phyloP scores from a whole-genome alignment of 2,329 filamentous ascomycete genomes.

The Diaporthe vaccinii region DNA sequence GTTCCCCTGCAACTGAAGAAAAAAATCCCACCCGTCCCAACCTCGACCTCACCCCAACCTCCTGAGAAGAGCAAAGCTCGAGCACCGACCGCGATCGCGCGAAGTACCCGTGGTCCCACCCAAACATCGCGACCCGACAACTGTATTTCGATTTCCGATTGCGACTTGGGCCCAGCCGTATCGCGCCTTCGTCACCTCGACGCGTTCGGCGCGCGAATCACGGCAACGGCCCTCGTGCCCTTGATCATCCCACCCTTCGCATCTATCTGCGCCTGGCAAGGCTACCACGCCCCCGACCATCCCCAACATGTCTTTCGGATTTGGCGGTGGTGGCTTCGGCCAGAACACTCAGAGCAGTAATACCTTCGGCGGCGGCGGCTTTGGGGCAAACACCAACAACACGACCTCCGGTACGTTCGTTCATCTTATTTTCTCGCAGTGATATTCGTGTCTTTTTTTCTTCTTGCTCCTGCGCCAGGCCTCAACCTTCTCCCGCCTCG shows the following conservation, averaged over 20 bases:
- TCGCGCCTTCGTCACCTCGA: slow-evolving; percentile 38
- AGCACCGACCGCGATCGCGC: slow-evolving; percentile 19
- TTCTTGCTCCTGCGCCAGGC: slow-evolving; percentile 43
- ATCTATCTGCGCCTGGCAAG: slow-evolving; percentile 7
- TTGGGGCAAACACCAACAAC: slow-evolving; percentile 59
- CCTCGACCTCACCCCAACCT: slow-evolving; percentile 22
- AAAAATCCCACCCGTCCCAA: slow-evolving; percentile 19
- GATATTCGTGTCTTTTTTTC: slow-evolving; percentile 32
- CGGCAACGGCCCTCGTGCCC: slow-evolving; percentile 40
- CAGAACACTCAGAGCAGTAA: slow-evolving; percentile 64
- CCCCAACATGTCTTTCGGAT: slow-evolving; percentile 68
- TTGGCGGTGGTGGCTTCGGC: slow-evolving; percentile 71
- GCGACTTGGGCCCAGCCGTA: slow-evolving; percentile 14
- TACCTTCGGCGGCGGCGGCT: slow-evolving; percentile 60
- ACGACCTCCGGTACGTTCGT: slow-evolving; percentile 66
- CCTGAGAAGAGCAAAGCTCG: slow-evolving; percentile 15
- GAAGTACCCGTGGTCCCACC: not conserved
- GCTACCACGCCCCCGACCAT: slow-evolving; percentile 39
- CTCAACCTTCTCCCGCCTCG: slow-evolving; percentile 41
- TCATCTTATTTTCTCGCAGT: slow-evolving; percentile 41
- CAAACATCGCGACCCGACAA: not conserved
- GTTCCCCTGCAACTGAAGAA: slow-evolving; percentile 28
- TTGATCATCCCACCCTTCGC: slow-evolving; percentile 39
- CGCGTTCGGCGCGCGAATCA: slow-evolving; percentile 50
- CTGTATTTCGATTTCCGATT: slow-evolving; percentile 32